These are phyloP conservation scores for Aspergillus taichungensis DNA, from an alignment of 495 filamentous ascomycete genomes.

Conservation along the genomic window DNA sequence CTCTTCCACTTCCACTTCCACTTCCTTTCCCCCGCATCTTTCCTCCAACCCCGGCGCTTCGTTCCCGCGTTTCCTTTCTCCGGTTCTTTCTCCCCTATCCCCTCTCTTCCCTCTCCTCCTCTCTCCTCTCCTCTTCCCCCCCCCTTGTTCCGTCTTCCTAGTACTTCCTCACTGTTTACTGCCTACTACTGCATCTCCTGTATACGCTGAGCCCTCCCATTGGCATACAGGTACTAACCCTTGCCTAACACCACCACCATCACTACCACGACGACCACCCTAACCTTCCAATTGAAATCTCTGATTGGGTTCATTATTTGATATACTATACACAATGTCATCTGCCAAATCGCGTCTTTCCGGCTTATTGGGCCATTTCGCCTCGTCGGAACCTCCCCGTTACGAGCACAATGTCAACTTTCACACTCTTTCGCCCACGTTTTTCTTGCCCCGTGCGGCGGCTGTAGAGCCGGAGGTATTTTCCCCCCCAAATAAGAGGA, in stretches of 20 bases:
- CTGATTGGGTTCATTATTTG: too few species aligned
- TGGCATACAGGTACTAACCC: too few species aligned
- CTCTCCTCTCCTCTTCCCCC: neutral
- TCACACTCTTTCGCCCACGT: conserved; percentile 79
- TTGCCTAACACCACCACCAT: too few species aligned
- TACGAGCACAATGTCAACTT: conserved; percentile 52
- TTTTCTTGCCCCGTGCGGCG: conserved; percentile 81
- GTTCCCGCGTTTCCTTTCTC: conserved; percentile 19
- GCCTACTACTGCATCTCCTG: too few species aligned
- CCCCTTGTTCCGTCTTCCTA: neutral
- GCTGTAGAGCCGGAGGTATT: conserved; percentile 77
- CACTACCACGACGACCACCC: too few species aligned
- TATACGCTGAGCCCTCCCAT: too few species aligned
- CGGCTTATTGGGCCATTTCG: conserved; percentile 56
- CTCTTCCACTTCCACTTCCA: neutral
- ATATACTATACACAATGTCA: conserved; percentile 42
- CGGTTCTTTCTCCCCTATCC: neutral
- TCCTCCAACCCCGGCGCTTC: neutral
- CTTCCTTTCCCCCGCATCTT: too few species aligned
- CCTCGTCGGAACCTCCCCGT: conserved; percentile 11
- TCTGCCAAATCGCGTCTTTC: conserved; percentile 47
- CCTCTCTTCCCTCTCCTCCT: neutral
- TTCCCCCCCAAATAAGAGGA: neutral
- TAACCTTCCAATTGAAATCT: too few species aligned
- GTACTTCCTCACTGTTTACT: too few species aligned